These are phyloP conservation scores for Chlamydomonas sphaeroides DNA, from an alignment of 139 green algal genomes.

Conservation along the genomic window DNA sequence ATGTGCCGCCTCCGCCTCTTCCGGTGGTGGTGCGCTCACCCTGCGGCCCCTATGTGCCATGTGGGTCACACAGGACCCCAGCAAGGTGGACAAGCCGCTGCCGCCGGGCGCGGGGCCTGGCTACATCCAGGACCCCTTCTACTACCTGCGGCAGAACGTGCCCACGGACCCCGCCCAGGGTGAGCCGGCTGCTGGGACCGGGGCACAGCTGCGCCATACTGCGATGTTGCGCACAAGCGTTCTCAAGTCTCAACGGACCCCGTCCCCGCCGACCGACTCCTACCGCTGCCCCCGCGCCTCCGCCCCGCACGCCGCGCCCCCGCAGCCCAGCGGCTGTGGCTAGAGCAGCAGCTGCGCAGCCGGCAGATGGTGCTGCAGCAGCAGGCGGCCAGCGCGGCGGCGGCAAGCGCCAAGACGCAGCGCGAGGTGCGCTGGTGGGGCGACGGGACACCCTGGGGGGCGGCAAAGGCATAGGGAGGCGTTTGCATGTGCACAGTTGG, in stretches of 20 bases:
- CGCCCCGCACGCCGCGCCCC: neutral
- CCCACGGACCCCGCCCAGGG: conserved; percentile 51
- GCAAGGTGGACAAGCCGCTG: conserved; percentile 37
- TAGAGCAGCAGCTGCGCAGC: conserved; percentile 83
- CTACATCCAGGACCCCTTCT: conserved; percentile 55
- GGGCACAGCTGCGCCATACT: too few relatives aligned
- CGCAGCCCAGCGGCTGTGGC: conserved; percentile 65
- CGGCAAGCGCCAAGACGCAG: conserved; percentile 80
- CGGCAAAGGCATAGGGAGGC: too few relatives aligned
- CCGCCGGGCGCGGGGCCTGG: conserved; percentile 16
- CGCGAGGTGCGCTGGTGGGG: conserved; percentile 69
- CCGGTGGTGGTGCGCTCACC: too few relatives aligned
- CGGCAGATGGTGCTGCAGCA: conserved; percentile 86
- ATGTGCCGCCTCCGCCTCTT: too few relatives aligned
- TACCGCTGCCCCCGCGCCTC: neutral
- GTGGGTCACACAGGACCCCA: conserved; percentile 14
- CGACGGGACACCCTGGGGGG: neutral
- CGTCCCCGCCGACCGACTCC: neutral
- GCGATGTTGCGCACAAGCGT: too few relatives aligned
- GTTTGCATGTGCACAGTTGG: too few relatives aligned
- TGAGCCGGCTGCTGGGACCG: too few relatives aligned
- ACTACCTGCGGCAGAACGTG: conserved; percentile 51
- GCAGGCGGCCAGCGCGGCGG: conserved; percentile 75
- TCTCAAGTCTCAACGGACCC: too few relatives aligned
- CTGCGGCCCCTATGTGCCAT: too few relatives aligned